Percentiles rank a stretch among this genome's conserved stretches.
phyloP scores from a whole-genome alignment of 371 early-diverging fungal genomes.

The Lichtheimia corymbifera region DNA sequence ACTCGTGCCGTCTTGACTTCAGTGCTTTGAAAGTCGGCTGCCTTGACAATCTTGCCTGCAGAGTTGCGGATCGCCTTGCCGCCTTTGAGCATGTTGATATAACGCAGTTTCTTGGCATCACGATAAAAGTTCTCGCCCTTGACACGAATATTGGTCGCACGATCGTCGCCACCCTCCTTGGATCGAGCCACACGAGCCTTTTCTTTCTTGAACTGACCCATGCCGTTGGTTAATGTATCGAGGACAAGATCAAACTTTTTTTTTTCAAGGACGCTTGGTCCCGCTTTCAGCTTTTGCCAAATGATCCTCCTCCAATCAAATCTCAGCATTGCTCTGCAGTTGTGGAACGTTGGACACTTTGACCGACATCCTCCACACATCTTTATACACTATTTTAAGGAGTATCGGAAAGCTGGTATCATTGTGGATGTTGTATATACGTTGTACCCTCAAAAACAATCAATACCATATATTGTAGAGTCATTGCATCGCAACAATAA shows the following conservation, averaged over 20 bases:
- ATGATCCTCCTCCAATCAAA: too few relatives aligned
- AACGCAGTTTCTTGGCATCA: conserved; percentile 90
- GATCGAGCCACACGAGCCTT: conserved; percentile 58
- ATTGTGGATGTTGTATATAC: too few relatives aligned
- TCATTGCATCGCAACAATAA: too few relatives aligned
- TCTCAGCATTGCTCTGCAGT: too few relatives aligned
- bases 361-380: too few relatives aligned
- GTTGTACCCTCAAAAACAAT: too few relatives aligned
- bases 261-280: not conserved
- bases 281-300: too few relatives aligned
- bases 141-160: conserved; percentile 70
- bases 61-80: conserved; percentile 88
- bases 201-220: conserved; percentile 75
- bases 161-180: conserved; percentile 49
- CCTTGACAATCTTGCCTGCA: conserved; percentile 93
- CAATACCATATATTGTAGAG: too few relatives aligned
- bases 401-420: too few relatives aligned
- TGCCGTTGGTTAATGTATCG: conserved; percentile 15
- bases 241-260: conserved; percentile 1
- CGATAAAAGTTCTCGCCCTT: conserved; percentile 98
- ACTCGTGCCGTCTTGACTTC: conserved; percentile 83
- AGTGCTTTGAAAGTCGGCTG: conserved; percentile 90
- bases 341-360: too few relatives aligned
- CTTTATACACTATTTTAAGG: too few relatives aligned
- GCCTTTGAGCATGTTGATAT: conserved; percentile 91